Base-by-base conservation (phyloP, 2,329 filamentous ascomycete species). In the Metarhizium guizhouense region DNA sequence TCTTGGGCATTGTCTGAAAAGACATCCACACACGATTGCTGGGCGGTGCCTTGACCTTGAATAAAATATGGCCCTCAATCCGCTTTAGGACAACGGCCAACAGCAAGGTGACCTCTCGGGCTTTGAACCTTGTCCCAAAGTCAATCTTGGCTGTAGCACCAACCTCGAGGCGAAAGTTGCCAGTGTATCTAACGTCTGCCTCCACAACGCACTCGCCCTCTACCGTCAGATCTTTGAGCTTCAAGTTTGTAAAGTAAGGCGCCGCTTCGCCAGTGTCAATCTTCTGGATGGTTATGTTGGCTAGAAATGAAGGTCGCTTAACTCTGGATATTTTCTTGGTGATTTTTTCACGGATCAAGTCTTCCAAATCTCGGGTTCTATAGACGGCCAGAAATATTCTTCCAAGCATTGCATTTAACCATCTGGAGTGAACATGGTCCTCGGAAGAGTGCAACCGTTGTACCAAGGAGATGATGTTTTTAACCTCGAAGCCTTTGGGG, bases 1-100 rank as follows among this genome's bases (percentile, higher is more conserved):
- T 87, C 66, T 93, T 92, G 18, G 94, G 94, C 79, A 91, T 89
- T n/a, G 84, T 84, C 67, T 95, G 89, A 67, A 99, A 99, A 1
- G 91, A 87, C 62, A 97, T 83, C 94, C 94, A 99, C n/a, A 96
- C 70, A 45, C 94, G 84, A 68, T 99, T 99, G 70, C 91, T 96
- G 0, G 94, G 94, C 16, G 93, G 90, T 6, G 94, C 90, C 70
- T 99, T 99, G 70, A 97, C 85, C 65, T 90, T 88, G 64, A 96
- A 78, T 34, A 96, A 74, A 49, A 89, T 72, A 64, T 95, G 93
- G 0, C 94, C 94, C 64, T 95, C 89, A 1, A 97, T 75, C 63
- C 86, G 88, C 67, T 89, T 92, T 56, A 96, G 70, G 1, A 94
- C 87, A 3, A 91, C 89, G 3, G 94, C 90, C 40, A 99, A 79